phyloP scores from a whole-genome alignment of 179 eudicot species.

The Dionaea muscipula region DNA sequence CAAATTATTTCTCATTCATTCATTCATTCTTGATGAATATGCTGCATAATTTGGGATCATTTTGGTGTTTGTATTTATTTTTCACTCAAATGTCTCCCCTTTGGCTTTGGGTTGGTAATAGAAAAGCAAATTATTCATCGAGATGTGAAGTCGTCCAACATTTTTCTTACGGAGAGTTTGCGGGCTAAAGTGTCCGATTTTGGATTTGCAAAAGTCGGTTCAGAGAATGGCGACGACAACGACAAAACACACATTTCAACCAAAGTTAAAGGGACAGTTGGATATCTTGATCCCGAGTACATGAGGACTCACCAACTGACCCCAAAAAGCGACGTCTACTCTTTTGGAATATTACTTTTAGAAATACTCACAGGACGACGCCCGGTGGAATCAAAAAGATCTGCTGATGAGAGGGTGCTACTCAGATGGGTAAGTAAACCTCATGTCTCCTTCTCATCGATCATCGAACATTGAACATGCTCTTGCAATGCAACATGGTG shows the following conservation, averaged over 20 bases:
- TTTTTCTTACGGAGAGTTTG: conserved; percentile 66
- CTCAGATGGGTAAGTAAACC: conserved; percentile 93
- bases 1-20: too few relatives aligned
- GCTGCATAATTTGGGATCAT: neutral
- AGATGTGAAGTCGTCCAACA: conserved; percentile 93
- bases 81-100: neutral
- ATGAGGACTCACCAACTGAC: conserved; percentile 94
- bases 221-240: conserved; percentile 44
- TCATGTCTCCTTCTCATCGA: conserved; percentile 4
- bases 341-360: conserved; percentile 69
- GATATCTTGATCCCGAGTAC: conserved; percentile 93
- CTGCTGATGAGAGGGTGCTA: conserved; percentile 54
- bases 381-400: conserved; percentile 66
- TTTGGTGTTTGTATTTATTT: neutral
- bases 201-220: conserved; percentile 82
- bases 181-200: conserved; percentile 95
- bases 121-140: conserved; percentile 92
- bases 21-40: neutral
- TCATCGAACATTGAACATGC: too few relatives aligned
- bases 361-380: conserved; percentile 89
- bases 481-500: too few relatives aligned
- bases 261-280: conserved; percentile 93
- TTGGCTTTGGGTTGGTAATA: conserved; percentile 27
- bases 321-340: conserved; percentile 81
- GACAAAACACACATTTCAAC: conserved; percentile 76